Evolutionary conservation across 192 early-diverging fungal species (phyloP).

Genomic region (Hyaloraphidium curvatum): DNA sequence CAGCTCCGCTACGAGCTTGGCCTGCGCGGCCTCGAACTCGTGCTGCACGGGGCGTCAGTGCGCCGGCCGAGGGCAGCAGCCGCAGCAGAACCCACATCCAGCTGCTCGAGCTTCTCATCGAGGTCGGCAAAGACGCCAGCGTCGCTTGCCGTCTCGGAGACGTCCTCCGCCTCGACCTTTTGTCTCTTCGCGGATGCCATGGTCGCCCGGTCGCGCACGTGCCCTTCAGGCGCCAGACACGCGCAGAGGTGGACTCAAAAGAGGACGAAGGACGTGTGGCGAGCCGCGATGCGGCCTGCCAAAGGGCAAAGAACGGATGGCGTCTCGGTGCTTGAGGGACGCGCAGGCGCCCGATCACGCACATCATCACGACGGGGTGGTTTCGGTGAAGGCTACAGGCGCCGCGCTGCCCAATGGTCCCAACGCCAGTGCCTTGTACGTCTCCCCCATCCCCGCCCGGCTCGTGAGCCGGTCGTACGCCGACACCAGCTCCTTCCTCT

Average conservation of each 20-base stretch:
- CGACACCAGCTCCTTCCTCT: constrained; percentile 36
- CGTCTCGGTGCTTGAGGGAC: background rate
- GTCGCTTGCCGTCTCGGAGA: background rate
- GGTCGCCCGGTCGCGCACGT: background rate
- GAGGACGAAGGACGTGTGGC: background rate
- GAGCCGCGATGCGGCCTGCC: background rate
- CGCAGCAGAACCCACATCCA: background rate
- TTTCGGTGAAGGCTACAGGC: background rate
- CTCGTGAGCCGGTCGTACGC: constrained; percentile 58
- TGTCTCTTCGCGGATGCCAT: constrained; percentile 1
- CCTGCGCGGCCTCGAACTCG: background rate
- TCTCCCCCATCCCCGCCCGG: constrained; percentile 59
- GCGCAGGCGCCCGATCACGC: background rate
- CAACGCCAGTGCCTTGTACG: constrained; percentile 65
- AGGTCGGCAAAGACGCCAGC: background rate
- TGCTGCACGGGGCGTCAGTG: background rate
- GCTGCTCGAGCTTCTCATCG: background rate
- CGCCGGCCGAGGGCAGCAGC: background rate
- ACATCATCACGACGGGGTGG: background rate
- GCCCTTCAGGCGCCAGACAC: too few relatives aligned
- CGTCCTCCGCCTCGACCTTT: background rate
- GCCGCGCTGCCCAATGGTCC: constrained; percentile 10
- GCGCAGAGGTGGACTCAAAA: too few relatives aligned
- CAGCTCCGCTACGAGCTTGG: background rate
- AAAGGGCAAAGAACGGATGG: background rate